Evolutionary conservation across 768 basidiomycete species (phyloP).

Genomic region (Rhizopogon sp.): DNA sequence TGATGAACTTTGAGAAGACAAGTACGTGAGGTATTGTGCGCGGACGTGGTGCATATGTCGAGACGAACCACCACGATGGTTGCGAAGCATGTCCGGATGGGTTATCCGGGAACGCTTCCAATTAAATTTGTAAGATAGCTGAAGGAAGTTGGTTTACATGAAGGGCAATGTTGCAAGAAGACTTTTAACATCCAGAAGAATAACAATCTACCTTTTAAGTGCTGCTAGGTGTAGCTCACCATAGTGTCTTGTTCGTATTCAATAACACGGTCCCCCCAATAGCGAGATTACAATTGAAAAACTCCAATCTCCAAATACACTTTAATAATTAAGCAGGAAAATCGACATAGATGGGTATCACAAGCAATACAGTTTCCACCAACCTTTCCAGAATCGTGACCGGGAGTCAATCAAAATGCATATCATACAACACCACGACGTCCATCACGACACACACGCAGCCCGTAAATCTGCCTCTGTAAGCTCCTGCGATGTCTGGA

Average conservation of each 20-base stretch:
- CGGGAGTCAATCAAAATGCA: neutral
- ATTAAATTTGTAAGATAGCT: too few relatives aligned
- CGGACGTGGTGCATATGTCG: neutral
- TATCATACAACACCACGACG: neutral
- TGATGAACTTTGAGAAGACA: slow-evolving; percentile 45
- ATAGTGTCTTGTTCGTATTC: too few relatives aligned
- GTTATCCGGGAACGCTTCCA: too few relatives aligned
- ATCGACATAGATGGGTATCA: neutral
- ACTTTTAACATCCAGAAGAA: too few relatives aligned
- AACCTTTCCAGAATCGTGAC: neutral
- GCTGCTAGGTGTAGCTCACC: too few relatives aligned
- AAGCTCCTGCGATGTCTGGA: slow-evolving; percentile 26
- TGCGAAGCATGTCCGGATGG: too few relatives aligned
- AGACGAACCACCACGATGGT: too few relatives aligned
- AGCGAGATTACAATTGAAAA: too few relatives aligned
- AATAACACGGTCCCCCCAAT: too few relatives aligned
- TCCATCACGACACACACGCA: slow-evolving; percentile 46
- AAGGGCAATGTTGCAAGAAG: too few relatives aligned
- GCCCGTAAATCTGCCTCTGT: slow-evolving; percentile 46
- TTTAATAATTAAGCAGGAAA: slow-evolving; percentile 11
- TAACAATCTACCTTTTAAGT: too few relatives aligned
- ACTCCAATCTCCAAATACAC: slow-evolving; percentile 7
- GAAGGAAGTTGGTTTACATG: too few relatives aligned
- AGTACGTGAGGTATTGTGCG: neutral
- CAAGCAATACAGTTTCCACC: neutral